A percentile compares a stretch with the other conserved stretches of the same genome.
Evolutionary conservation across 306 rosid genomes (phyloP).

Genomic region (Rubus idaeus): DNA sequence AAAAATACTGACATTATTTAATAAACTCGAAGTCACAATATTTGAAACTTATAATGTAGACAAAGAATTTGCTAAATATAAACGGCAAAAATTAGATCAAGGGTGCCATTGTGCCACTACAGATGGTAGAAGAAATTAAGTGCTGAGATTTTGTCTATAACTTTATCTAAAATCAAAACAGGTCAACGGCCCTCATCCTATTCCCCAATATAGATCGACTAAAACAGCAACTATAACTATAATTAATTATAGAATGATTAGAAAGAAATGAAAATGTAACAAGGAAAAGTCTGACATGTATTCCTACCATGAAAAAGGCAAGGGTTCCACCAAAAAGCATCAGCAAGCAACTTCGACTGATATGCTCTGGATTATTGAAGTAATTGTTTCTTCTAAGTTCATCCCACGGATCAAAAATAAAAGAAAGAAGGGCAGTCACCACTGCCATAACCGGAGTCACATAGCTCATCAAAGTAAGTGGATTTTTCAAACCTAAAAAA

Average conservation of each 20-base stretch:
- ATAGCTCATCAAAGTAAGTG: slow-evolving; percentile 88
- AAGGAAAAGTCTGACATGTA: slow-evolving; percentile 13
- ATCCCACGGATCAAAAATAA: slow-evolving; percentile 86
- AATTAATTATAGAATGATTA: not conserved
- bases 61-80: not conserved
- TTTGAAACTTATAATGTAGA: not conserved
- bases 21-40: not conserved
- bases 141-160: not conserved
- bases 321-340: slow-evolving; percentile 91
- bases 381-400: slow-evolving; percentile 63
- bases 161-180: not conserved
- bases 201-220: not conserved
- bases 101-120: not conserved
- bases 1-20: not conserved
- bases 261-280: not conserved
- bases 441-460: slow-evolving; percentile 91
- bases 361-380: slow-evolving; percentile 71
- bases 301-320: slow-evolving; percentile 88
- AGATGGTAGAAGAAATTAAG: not conserved
- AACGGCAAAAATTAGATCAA: not conserved
- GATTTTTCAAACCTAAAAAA: slow-evolving; percentile 83
- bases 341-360: slow-evolving; percentile 72
- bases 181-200: not conserved
- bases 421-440: slow-evolving; percentile 71
- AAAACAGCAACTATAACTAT: not conserved